A percentile compares a stretch with the other conserved stretches of the same genome.
Evolutionary conservation across 768 basidiomycete genomes (phyloP).

Genomic region (Boletellus ananiceps): DNA sequence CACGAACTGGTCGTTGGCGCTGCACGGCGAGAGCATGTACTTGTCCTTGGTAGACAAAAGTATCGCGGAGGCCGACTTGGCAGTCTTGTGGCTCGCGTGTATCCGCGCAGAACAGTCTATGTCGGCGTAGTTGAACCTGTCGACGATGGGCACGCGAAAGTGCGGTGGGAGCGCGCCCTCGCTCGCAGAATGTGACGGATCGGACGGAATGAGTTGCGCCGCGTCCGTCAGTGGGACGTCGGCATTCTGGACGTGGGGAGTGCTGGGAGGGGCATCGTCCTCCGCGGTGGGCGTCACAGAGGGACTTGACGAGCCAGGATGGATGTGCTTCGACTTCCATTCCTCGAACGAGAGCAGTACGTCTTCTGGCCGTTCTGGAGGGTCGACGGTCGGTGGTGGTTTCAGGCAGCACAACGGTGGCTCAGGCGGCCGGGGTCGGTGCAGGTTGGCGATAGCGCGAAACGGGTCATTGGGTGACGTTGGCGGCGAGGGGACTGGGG

Average conservation of each 20-base stretch:
- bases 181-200: constrained; percentile 6
- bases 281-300: constrained; percentile 11
- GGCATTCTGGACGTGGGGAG: background rate
- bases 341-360: constrained; percentile 80
- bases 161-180: constrained; percentile 45
- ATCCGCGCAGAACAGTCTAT: constrained; percentile 92
- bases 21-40: constrained; percentile 96
- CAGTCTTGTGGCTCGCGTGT: constrained; percentile 73
- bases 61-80: constrained; percentile 80
- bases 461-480: constrained; percentile 56
- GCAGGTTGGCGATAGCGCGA: constrained; percentile 47
- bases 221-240: constrained; percentile 6
- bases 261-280: background rate
- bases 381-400: constrained; percentile 34
- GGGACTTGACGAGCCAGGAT: constrained; percentile 32
- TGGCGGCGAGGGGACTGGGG: constrained; percentile 24
- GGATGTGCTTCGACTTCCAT: constrained; percentile 72
- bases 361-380: constrained; percentile 50
- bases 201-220: constrained; percentile 9
- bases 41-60: constrained; percentile 86
- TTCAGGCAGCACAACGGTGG: constrained; percentile 68
- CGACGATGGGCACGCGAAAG: constrained; percentile 69
- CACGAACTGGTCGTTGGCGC: constrained; percentile 61
- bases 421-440: constrained; percentile 43
- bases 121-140: constrained; percentile 93